Percentiles rank a stretch among this genome's conserved stretches.
Conservation (phyloP, 352 stramenopile species). For the Phytophthora pistaciae region DNA sequence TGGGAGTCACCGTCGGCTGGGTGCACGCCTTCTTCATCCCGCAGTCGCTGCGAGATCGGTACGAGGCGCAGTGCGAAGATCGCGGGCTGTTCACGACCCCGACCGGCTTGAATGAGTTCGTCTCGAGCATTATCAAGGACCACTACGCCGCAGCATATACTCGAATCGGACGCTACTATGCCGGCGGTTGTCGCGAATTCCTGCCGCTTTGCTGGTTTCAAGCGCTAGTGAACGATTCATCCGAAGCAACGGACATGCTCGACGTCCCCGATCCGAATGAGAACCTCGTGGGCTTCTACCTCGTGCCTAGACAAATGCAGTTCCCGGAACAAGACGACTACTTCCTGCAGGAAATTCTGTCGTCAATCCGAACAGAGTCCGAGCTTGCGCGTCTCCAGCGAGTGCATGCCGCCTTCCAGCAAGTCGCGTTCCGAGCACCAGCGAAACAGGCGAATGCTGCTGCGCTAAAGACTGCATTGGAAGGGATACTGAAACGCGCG, state of each 20-base stretch:
- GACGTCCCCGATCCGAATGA: conserved; percentile 55
- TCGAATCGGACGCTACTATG: conserved; percentile 60
- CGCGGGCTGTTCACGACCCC: conserved; percentile 11
- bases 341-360: conserved; percentile 56
- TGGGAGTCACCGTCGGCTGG: conserved; percentile 62
- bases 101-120: conserved; percentile 30
- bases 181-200: conserved; percentile 45
- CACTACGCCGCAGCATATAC: conserved; percentile 54
- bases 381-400: conserved; percentile 37
- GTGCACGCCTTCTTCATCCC: conserved; percentile 63
- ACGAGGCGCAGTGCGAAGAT: conserved; percentile 29
- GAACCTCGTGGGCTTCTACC: conserved; percentile 63
- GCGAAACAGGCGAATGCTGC: conserved; percentile 17
- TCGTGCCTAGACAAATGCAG: conserved; percentile 66
- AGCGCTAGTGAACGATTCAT: conserved; percentile 12
- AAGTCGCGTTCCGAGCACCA: conserved; percentile 23
- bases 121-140: conserved; percentile 39
- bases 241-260: conserved; percentile 6
- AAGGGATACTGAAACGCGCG: conserved; percentile 15
- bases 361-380: conserved; percentile 39
- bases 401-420: conserved; percentile 41
- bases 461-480: conserved; percentile 20
- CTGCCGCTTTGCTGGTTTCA: conserved; percentile 62
- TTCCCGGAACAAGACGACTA: conserved; percentile 64
- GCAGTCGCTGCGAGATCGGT: conserved; percentile 32